phyloP scores from a whole-genome alignment of 2,329 filamentous ascomycete species.

The Hymenoscyphus fraxineus region DNA sequence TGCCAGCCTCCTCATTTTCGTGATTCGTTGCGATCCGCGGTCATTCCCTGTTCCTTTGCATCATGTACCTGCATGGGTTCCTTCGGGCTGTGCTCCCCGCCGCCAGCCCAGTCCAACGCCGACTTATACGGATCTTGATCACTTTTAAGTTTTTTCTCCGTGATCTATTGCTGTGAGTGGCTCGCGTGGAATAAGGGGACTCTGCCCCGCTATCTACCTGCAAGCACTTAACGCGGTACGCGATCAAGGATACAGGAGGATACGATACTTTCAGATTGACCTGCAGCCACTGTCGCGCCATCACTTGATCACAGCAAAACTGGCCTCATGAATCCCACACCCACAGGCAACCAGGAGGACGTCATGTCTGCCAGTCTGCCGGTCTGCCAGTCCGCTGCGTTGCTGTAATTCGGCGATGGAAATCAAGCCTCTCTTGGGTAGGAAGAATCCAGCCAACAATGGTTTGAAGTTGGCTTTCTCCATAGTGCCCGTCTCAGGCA shows the following conservation, averaged over 20 bases:
- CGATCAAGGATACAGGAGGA: slow-evolving; percentile 7
- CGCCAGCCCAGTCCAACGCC: not conserved
- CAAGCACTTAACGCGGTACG: slow-evolving; percentile 29
- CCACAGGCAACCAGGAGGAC: slow-evolving; percentile 1
- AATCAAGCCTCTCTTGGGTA: not conserved
- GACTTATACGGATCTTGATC: not conserved
- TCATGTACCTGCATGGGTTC: slow-evolving; percentile 15
- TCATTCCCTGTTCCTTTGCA: not conserved
- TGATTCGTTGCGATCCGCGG: not conserved
- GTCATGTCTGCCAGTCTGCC: not conserved
- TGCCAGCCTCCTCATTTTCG: slow-evolving; percentile 12
- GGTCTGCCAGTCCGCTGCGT: not conserved
- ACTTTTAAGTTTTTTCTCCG: not conserved
- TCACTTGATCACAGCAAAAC: slow-evolving; percentile 7
- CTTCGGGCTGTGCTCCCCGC: not conserved
- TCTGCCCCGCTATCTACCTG: slow-evolving; percentile 6
- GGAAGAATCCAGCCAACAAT: not conserved
- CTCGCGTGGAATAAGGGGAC: slow-evolving; percentile 4
- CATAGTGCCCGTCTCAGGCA: not conserved
- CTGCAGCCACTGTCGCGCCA: slow-evolving; percentile 17
- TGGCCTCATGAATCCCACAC: slow-evolving; percentile 5
- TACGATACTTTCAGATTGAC: slow-evolving; percentile 16
- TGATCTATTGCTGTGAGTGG: slow-evolving; percentile 7
- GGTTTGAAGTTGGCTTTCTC: not conserved
- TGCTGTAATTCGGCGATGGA: not conserved